These are phyloP conservation scores for Asterochloris erici DNA, from an alignment of 139 green algal species.

Conservation along the genomic window DNA sequence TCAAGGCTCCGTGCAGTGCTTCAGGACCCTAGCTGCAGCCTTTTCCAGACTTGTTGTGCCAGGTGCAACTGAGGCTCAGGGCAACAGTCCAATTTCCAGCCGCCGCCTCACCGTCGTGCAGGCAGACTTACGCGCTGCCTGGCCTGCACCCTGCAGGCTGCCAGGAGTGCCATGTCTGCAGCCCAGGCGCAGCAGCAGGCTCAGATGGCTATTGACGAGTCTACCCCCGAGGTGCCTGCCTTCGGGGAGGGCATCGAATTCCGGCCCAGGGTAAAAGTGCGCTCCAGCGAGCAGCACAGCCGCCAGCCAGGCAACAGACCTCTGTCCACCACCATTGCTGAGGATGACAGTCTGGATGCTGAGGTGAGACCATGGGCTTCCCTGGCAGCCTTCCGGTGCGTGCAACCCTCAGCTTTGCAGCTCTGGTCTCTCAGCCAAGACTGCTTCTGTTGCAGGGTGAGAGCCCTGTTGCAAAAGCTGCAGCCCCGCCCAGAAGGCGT, in stretches of 20 bases:
- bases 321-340: background rate
- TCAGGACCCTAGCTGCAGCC: too few relatives aligned
- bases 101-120: too few relatives aligned
- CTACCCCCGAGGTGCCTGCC: conserved; percentile 8
- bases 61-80: too few relatives aligned
- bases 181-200: conserved; percentile 1
- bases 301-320: background rate
- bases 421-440: too few relatives aligned
- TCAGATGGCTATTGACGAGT: background rate
- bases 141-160: conserved; percentile 12
- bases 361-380: too few relatives aligned
- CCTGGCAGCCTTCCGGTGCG: too few relatives aligned
- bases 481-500: too few relatives aligned
- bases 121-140: background rate
- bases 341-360: background rate
- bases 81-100: too few relatives aligned
- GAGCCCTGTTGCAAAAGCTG: background rate
- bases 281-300: background rate
- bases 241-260: conserved; percentile 28
- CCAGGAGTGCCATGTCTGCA: background rate
- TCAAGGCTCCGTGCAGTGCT: too few relatives aligned
- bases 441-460: too few relatives aligned
- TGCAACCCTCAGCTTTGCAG: too few relatives aligned
- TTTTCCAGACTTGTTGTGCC: too few relatives aligned
- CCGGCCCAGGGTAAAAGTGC: conserved; percentile 4